phyloP scores from a whole-genome alignment of 148 eudicot species.

The Heliosperma pusillum region DNA sequence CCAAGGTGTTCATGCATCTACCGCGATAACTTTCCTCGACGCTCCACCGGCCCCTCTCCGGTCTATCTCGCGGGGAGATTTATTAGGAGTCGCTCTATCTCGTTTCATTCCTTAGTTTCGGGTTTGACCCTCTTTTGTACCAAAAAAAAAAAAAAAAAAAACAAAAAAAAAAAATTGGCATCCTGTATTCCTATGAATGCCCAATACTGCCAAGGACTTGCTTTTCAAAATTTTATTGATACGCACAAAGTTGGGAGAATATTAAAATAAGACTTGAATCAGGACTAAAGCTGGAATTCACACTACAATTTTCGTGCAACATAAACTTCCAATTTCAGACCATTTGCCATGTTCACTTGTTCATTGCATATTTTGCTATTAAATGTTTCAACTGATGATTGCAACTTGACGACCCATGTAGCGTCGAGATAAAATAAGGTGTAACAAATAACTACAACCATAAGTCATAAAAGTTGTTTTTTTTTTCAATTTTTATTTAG shows the following conservation, averaged over 20 bases:
- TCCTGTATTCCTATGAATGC: too few relatives aligned
- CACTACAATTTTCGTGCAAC: background rate
- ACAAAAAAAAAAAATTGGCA: too few relatives aligned
- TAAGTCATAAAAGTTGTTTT: background rate
- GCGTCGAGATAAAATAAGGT: background rate
- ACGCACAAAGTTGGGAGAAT: background rate
- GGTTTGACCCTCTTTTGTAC: too few relatives aligned
- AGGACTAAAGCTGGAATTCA: background rate
- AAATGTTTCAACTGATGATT: background rate
- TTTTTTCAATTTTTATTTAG: too few relatives aligned
- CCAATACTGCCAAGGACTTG: constrained; percentile 5
- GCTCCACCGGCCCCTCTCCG: too few relatives aligned
- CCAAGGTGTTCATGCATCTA: too few relatives aligned
- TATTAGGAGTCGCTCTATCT: too few relatives aligned
- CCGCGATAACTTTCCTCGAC: too few relatives aligned
- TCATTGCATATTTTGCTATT: constrained; percentile 11
- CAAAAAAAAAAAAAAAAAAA: too few relatives aligned
- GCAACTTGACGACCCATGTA: background rate
- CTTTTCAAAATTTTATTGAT: background rate
- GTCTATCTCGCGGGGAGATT: too few relatives aligned
- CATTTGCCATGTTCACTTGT: constrained; percentile 13
- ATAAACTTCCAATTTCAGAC: background rate
- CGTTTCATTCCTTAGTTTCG: too few relatives aligned
- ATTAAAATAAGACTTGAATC: background rate
- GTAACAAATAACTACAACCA: background rate